A percentile compares a stretch with the other conserved stretches of the same genome.
Evolutionary conservation across 2,329 filamentous ascomycete genomes (phyloP).

Genomic region (Penicillium oxalicum): DNA sequence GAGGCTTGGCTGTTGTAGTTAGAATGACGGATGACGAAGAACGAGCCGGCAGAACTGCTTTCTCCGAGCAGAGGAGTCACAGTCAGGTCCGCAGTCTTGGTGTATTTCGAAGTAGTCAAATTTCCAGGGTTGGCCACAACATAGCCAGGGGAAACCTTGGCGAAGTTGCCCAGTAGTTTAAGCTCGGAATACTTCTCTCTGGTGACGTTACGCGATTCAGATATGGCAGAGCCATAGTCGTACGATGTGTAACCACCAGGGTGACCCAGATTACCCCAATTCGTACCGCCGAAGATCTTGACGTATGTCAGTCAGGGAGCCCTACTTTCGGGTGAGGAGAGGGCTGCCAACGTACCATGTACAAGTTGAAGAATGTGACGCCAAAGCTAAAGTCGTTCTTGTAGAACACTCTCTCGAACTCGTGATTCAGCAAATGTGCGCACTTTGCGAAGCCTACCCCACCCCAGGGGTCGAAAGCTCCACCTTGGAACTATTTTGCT

Average conservation of each 20-base stretch:
- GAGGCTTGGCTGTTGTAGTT: conserved; percentile 56
- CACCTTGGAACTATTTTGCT: conserved; percentile 56
- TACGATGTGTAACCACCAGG: conserved; percentile 58
- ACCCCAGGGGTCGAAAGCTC: conserved; percentile 69
- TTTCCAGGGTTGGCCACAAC: conserved; percentile 54
- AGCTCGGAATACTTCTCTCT: conserved; percentile 75
- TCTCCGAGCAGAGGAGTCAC: conserved; percentile 55
- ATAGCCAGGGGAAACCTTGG: conserved; percentile 66
- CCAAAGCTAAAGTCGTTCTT: conserved; percentile 67
- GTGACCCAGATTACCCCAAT: conserved; percentile 72
- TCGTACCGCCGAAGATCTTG: conserved; percentile 69
- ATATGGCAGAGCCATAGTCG: conserved; percentile 58
- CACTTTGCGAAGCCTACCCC: conserved; percentile 65
- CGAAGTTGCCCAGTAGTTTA: conserved; percentile 69
- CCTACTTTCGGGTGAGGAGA: not conserved
- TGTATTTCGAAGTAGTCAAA: conserved; percentile 36
- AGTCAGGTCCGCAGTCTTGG: conserved; percentile 51
- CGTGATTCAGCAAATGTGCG: conserved; percentile 59
- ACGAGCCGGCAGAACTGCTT: conserved; percentile 45
- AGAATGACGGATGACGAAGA: conserved; percentile 61
- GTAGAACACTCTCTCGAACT: conserved; percentile 72
- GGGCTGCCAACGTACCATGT: conserved; percentile 54
- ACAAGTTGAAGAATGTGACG: conserved; percentile 63
- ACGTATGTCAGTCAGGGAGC: not conserved
- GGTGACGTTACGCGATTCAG: conserved; percentile 61